Evolutionary conservation across 2,329 filamentous ascomycete genomes (phyloP).

Genomic region (Zymoseptoria tritici): DNA sequence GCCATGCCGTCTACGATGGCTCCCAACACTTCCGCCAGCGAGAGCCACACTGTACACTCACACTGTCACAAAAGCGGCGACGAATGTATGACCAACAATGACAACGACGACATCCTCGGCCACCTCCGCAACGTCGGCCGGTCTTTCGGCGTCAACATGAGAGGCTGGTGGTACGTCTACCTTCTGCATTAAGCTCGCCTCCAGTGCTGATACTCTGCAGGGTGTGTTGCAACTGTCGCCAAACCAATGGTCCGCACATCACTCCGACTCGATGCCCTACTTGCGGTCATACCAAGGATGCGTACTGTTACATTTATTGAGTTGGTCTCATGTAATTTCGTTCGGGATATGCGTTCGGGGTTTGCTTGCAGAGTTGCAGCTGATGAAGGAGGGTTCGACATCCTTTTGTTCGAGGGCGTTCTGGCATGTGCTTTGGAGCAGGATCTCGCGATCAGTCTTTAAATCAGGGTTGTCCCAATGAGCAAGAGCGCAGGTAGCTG

Average conservation of each 20-base stretch:
- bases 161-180: background rate
- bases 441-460: background rate
- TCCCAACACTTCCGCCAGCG: background rate
- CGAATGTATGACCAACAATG: background rate
- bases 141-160: background rate
- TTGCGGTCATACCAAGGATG: background rate
- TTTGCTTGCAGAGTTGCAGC: background rate
- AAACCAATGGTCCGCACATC: background rate
- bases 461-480: background rate
- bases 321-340: too few relatives aligned
- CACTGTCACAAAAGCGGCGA: background rate
- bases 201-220: background rate
- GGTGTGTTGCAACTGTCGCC: background rate
- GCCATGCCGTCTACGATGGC: background rate
- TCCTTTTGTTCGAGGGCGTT: background rate
- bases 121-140: background rate
- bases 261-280: background rate
- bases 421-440: background rate
- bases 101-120: background rate
- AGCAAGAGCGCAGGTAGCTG: background rate
- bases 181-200: too few relatives aligned
- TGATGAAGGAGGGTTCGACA: background rate
- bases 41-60: background rate
- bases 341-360: too few relatives aligned
- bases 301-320: background rate